Evolutionary conservation across 352 stramenopile species (phyloP), one percentile per base, ranked within the genome.

Genomic region (Phytopythium kandeliae): DNA sequence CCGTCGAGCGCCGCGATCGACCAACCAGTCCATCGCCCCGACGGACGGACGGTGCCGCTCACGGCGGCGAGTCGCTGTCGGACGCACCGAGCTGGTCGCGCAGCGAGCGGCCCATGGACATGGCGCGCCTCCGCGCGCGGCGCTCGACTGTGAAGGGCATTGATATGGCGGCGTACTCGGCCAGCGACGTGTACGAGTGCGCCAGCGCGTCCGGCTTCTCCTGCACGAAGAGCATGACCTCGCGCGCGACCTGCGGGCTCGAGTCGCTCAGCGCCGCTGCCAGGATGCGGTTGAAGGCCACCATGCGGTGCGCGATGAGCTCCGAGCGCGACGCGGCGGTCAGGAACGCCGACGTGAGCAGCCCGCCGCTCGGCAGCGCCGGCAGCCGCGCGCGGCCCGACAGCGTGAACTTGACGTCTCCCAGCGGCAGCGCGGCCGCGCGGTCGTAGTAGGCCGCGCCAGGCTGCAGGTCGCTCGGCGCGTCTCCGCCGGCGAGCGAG

Each of bases 171-270:
- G 76, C 77, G 57, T 91, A 91, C 47, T 91, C 78, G 21, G 75
- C 77, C 40, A 91, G 63, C 36, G 64, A 83, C 49, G 81, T 85
- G 63, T 91, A 91, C 42, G 65, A 69, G 42, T 68, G 68, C n/a
- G 60, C 54, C 42, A 75, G 73, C 1, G 63, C 64, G 35, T 71
- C 78, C 0, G 80, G 80, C 25, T 85, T 86, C 55, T 91, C 77
- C 54, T 91, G 77, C 48, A 91, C 87, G 44, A 91, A 89, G 42
- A 77, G 78, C 67, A 77, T 83, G 33, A 91, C 67, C 56, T 80
- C 47, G n/a, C 60, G 71, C 19, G 75, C 71, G 48, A 91, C 80
- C 8, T 70, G 58, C 16, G 55, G 65, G 7, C 73, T 85, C 37
- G 64, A 70, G 59, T 88, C 77, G 42, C 74, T 83, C 60, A 91